Percentiles rank a stretch among this genome's conserved stretches.
phyloP scores from a whole-genome alignment of 2,329 filamentous ascomycete species.

The Fusarium liriodendri region DNA sequence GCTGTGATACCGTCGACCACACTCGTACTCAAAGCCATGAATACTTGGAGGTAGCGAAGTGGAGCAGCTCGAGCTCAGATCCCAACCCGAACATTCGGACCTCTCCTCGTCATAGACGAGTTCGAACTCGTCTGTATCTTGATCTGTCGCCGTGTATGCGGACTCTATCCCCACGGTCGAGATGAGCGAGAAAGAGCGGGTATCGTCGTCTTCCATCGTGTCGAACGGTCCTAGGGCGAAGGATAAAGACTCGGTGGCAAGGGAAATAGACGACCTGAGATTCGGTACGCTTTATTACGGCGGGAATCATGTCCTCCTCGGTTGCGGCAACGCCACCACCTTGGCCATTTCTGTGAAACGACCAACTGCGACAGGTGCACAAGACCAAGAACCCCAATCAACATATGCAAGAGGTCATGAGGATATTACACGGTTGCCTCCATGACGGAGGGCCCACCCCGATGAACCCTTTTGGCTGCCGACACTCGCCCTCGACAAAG shows the following conservation, averaged over 20 bases:
- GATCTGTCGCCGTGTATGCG: slow-evolving; percentile 41
- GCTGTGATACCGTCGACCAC: slow-evolving; percentile 56
- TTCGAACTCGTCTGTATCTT: slow-evolving; percentile 47
- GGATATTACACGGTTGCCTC: slow-evolving; percentile 24
- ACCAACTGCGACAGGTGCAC: slow-evolving; percentile 16
- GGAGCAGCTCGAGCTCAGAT: slow-evolving; percentile 44
- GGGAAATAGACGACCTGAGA: slow-evolving; percentile 8
- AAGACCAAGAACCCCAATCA: slow-evolving; percentile 8
- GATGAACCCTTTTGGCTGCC: slow-evolving; percentile 9
- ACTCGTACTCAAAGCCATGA: slow-evolving; percentile 48
- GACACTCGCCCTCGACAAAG: slow-evolving; percentile 5
- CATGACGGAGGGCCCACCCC: slow-evolving; percentile 21
- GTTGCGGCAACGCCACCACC: slow-evolving; percentile 27
- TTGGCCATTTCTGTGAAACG: slow-evolving; percentile 33
- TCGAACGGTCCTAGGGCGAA: neutral
- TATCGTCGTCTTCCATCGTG: slow-evolving; percentile 41
- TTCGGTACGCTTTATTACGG: slow-evolving; percentile 26
- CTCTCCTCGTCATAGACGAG: slow-evolving; percentile 40
- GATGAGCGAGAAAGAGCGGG: slow-evolving; percentile 45
- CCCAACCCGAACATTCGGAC: slow-evolving; percentile 36
- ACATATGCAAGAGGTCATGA: slow-evolving; percentile 31
- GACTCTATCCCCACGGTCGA: slow-evolving; percentile 44
- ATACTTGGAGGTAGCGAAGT: slow-evolving; percentile 50
- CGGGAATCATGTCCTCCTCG: slow-evolving; percentile 7
- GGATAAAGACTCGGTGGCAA: neutral